Base-by-base conservation (phyloP, 2,329 filamentous ascomycete genomes). In the Zymoseptoria ardabiliae region DNA sequence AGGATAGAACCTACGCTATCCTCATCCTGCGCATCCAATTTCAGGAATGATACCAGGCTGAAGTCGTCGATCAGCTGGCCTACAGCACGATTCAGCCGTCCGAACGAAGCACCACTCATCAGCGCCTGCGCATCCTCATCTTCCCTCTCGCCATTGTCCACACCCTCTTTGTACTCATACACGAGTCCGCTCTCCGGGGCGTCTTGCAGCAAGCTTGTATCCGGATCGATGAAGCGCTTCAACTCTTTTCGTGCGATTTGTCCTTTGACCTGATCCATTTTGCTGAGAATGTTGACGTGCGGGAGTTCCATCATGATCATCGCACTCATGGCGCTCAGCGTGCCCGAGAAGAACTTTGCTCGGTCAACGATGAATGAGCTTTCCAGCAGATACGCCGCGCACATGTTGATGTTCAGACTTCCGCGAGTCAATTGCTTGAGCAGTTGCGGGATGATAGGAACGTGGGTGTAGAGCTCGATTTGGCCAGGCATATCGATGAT, bases 241-340 rank as follows among this genome's bases (percentile, higher is more conserved):
- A 99, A 73, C 68, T 97, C 91, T 73, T 88, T 88, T 75, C 91
- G 91, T 60, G 87, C 86, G 23, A 97, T 84, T 74, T 94, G 90
- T 48, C 90, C 91, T 73, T 94, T 94, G 66, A 97, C 86, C 62
- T 97, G 83, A 73, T 99, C 94, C 92, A 97, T 97, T 78, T 99
- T 99, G 72, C 89, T 95, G 58, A 99, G 79, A 61, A 99, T 88
- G 73, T 99, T 99, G 72, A 99, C 85, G 72, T 99, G 94, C 4
- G 94, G 94, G 65, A 97, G 85, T 76, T 97, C 94, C 63, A 99
- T 84, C 91, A 97, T 94, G 70, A 99, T 85, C 94, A 99, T 99
- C 65, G 94, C 92, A 70, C 90, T 95, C 94, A 99, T 97, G 65
- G 94, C 94, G 72, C 89, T 94, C 61, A 99, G 80, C 0, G 94